Conservation (phyloP, 768 basidiomycete genomes). For the Austroboletus eburneus region DNA sequence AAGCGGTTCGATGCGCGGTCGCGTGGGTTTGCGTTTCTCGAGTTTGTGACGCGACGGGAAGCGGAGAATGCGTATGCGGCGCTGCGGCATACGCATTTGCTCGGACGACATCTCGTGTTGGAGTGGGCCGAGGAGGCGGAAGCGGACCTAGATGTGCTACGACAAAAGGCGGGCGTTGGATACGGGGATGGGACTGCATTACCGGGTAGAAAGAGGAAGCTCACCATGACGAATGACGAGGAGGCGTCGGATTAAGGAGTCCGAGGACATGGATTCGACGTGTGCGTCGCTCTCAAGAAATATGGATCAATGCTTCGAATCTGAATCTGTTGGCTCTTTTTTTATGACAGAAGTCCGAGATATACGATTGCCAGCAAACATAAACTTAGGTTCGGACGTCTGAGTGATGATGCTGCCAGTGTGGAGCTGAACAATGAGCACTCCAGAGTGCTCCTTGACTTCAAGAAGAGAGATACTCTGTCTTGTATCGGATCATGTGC, state of each 20-base stretch:
- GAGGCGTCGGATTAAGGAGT: slow-evolving; percentile 13
- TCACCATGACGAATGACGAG: slow-evolving; percentile 43
- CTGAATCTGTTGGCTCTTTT: too few relatives aligned
- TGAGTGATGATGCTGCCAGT: too few relatives aligned
- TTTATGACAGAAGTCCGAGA: too few relatives aligned
- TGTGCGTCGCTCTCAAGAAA: too few relatives aligned
- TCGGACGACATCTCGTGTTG: slow-evolving; percentile 91
- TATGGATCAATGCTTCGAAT: too few relatives aligned
- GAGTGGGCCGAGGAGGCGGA: slow-evolving; percentile 90
- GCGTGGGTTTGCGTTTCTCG: slow-evolving; percentile 95
- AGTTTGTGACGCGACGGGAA: slow-evolving; percentile 86
- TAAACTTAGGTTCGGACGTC: too few relatives aligned
- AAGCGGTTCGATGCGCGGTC: slow-evolving; percentile 86
- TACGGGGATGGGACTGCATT: slow-evolving; percentile 64
- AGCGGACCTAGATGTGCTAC: slow-evolving; percentile 68
- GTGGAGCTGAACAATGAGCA: too few relatives aligned
- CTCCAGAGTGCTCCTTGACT: too few relatives aligned
- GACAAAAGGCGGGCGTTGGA: slow-evolving; percentile 78
- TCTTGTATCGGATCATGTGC: too few relatives aligned
- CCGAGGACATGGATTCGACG: too few relatives aligned
- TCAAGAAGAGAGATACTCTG: too few relatives aligned
- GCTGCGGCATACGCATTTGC: slow-evolving; percentile 89
- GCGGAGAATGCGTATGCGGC: slow-evolving; percentile 86
- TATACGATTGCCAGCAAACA: too few relatives aligned
- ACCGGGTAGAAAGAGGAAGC: slow-evolving; percentile 74